Evolutionary conservation across 2,329 filamentous ascomycete species (phyloP).

Genomic region (Atkinsonella hypoxylon): DNA sequence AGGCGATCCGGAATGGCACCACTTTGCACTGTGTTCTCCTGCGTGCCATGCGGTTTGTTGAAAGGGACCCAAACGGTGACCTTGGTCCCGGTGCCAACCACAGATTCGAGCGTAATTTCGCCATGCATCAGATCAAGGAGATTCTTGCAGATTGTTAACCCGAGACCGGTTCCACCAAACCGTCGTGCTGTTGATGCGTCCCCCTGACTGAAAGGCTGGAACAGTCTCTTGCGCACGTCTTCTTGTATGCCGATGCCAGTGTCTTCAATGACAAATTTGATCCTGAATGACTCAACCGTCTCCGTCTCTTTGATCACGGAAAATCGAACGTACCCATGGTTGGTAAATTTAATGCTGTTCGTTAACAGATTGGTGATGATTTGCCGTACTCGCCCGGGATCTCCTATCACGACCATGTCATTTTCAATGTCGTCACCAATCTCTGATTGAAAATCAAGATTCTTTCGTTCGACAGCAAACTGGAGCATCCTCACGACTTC

Average conservation of each 20-base stretch:
- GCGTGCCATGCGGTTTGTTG: slow-evolving; percentile 48
- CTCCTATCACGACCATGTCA: slow-evolving; percentile 71
- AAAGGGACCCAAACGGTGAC: slow-evolving; percentile 69
- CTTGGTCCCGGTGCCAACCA: slow-evolving; percentile 55
- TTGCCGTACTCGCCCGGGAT: slow-evolving; percentile 72
- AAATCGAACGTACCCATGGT: slow-evolving; percentile 55
- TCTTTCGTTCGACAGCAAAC: slow-evolving; percentile 72
- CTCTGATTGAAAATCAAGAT: slow-evolving; percentile 57
- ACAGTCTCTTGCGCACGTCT: slow-evolving; percentile 59
- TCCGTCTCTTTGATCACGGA: slow-evolving; percentile 52
- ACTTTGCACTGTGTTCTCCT: slow-evolving; percentile 44
- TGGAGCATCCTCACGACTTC: slow-evolving; percentile 82
- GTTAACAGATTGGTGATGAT: slow-evolving; percentile 72
- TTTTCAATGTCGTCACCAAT: slow-evolving; percentile 50
- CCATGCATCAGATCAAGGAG: slow-evolving; percentile 70
- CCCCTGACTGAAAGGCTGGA: slow-evolving; percentile 72
- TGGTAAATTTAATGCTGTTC: slow-evolving; percentile 66
- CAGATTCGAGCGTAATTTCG: slow-evolving; percentile 57
- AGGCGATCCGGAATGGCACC: slow-evolving; percentile 55
- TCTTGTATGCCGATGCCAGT: slow-evolving; percentile 75
- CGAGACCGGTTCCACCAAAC: slow-evolving; percentile 70
- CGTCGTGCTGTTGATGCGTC: slow-evolving; percentile 67
- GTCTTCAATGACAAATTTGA: slow-evolving; percentile 64
- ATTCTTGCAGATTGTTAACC: slow-evolving; percentile 72
- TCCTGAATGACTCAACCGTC: slow-evolving; percentile 49